Evolutionary conservation across 2,329 filamentous ascomycete species (phyloP).

Genomic region (Arthroderma uncinatum): DNA sequence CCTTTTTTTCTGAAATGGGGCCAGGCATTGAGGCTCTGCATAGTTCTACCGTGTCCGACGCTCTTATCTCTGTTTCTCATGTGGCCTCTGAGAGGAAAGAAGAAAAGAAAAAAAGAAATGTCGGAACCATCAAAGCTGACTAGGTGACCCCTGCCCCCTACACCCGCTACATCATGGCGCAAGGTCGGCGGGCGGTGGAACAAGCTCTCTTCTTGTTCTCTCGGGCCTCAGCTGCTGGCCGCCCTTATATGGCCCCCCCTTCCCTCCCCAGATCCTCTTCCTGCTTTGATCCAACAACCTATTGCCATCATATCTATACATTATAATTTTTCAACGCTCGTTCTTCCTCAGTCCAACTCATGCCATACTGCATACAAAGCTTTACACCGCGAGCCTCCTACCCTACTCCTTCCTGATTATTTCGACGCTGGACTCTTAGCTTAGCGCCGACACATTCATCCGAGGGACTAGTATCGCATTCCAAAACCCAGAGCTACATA

Average conservation of each 20-base stretch:
- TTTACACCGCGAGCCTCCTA: neutral
- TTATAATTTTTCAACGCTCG: neutral
- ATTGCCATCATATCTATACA: neutral
- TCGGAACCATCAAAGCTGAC: neutral
- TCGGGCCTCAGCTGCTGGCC: conserved; percentile 1
- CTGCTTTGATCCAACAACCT: neutral
- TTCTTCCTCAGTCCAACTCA: neutral
- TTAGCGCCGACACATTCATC: neutral
- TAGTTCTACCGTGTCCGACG: conserved; percentile 4
- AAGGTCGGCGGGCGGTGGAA: conserved; percentile 4
- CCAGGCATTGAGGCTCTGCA: conserved; percentile 7
- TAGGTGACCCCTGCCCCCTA: conserved; percentile 2
- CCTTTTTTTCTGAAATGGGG: conserved; percentile 6
- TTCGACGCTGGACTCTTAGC: neutral
- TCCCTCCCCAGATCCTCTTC: conserved; percentile 2
- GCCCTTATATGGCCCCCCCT: neutral
- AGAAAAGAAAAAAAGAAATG: conserved; percentile 2
- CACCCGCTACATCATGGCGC: conserved; percentile 5
- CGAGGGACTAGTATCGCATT: neutral
- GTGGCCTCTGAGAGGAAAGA: conserved; percentile 2
- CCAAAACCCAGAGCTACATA: neutral
- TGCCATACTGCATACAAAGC: conserved; percentile 2
- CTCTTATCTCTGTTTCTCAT: conserved; percentile 5
- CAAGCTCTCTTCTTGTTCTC: conserved; percentile 1
- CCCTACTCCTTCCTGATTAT: neutral